Base-by-base conservation (phyloP, 495 filamentous ascomycete species). In the Neurospora sp. region DNA sequence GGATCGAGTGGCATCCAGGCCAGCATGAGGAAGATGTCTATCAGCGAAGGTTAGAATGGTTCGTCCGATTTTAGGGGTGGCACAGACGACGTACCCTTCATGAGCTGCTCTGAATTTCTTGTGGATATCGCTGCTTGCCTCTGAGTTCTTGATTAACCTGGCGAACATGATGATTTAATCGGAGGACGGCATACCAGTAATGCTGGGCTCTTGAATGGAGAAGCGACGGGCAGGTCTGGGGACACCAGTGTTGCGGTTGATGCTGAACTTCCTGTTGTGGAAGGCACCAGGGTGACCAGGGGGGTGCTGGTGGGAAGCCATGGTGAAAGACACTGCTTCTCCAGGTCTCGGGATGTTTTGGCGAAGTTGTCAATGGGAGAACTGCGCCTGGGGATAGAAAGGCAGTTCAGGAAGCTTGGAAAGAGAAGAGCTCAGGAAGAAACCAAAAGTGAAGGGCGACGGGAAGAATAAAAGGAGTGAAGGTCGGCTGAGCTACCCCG, bases 71-170 rank as follows among this genome's bases (percentile, higher is more conserved):
- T 14, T 1, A 14, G n/a, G 2, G 7, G 22, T 10, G 10, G 12
- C 20, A 20, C 4, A 7, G 27, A n/a, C 6, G 9, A 45, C 72
- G 69, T 79, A 80, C 78, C 93, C 93, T 81, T 94, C 92, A 82
- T 97, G 93, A 70, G 92, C 92, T 78, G 87, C 85, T 73, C 94
- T 90, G 84, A 97, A 96, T 79, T 96, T 91, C 68, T 89, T 87
- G 80, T 97, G 94, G 75, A 94, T 91, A 80, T 91, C 91, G 76
- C 92, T 96, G 72, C 84, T 87, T 74, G 88, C 84, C 85, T 97
- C 93, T 91, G 79, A 69, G 22, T 65, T 35, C 12, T 2, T 35
- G 45, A 76, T 77, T 81, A 74, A 73, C 74, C 71, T 72, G 72
- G 44, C 59, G 61, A 76, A 37, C 71, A 61, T 27, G 70, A 75